Evolutionary conservation across 192 early-diverging fungal species (phyloP).

Genomic region (Backusella tarrabulga): DNA sequence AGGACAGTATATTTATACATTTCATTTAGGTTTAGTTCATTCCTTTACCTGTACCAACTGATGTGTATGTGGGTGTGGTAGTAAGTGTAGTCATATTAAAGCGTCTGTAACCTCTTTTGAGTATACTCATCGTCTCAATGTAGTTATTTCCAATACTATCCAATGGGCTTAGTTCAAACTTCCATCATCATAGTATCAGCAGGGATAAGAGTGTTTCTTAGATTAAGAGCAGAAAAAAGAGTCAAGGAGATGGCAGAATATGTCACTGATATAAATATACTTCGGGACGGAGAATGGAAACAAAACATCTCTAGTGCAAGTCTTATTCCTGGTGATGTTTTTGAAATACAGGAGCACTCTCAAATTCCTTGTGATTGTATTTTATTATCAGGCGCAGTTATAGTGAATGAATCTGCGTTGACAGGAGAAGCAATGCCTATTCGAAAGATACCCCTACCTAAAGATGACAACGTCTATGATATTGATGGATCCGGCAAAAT

Average conservation of each 20-base stretch:
- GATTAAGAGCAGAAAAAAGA: slow-evolving; percentile 50
- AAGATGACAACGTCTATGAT: slow-evolving; percentile 46
- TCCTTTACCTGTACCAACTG: slow-evolving; percentile 61
- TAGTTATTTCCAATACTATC: slow-evolving; percentile 60
- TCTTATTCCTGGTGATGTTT: slow-evolving; percentile 69
- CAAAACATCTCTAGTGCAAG: slow-evolving; percentile 45
- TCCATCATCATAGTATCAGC: slow-evolving; percentile 56
- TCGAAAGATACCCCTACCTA: slow-evolving; percentile 65
- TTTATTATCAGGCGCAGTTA: slow-evolving; percentile 62
- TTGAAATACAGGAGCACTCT: slow-evolving; percentile 44
- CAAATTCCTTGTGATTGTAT: slow-evolving; percentile 67
- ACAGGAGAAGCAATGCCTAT: slow-evolving; percentile 82
- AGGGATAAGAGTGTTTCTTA: slow-evolving; percentile 52
- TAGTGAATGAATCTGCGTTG: slow-evolving; percentile 73
- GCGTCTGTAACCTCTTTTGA: not conserved
- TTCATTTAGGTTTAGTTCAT: slow-evolving; percentile 40
- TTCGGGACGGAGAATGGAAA: slow-evolving; percentile 61
- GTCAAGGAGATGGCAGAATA: slow-evolving; percentile 60
- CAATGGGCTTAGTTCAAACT: slow-evolving; percentile 58
- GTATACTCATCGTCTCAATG: not conserved
- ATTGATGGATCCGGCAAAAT: slow-evolving; percentile 38
- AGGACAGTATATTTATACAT: slow-evolving; percentile 27
- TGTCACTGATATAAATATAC: slow-evolving; percentile 31
- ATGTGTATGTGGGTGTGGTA: slow-evolving; percentile 71
- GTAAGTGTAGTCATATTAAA: not conserved